These are phyloP conservation scores for Pistacia atlantica DNA, from an alignment of 345 rosid genomes.

Conservation along the genomic window DNA sequence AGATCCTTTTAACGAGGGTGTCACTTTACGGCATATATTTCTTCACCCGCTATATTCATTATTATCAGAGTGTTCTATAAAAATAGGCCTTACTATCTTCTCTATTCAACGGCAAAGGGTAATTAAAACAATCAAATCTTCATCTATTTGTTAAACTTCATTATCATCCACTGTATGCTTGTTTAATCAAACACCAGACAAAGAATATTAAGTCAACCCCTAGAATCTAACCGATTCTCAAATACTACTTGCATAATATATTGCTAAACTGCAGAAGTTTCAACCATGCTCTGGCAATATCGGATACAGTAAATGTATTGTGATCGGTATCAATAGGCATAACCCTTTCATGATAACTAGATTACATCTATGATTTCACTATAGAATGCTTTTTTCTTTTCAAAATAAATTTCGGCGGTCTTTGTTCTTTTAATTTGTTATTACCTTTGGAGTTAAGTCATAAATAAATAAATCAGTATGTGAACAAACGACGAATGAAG, in stretches of 20 bases:
- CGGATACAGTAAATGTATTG: neutral
- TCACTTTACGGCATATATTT: neutral
- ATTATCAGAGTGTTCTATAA: neutral
- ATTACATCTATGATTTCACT: too few species aligned
- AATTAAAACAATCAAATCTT: too few species aligned
- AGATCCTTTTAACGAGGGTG: neutral
- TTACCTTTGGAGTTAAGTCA: too few species aligned
- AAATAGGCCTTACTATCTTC: neutral
- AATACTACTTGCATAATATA: neutral
- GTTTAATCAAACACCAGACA: neutral
- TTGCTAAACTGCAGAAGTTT: slow-evolving; percentile 1
- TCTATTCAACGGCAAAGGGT: neutral
- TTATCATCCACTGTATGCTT: neutral
- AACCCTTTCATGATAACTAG: too few species aligned
- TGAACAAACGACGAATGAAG: too few species aligned
- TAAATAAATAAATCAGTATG: too few species aligned
- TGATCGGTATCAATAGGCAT: neutral
- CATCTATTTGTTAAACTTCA: neutral
- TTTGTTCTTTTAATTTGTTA: too few species aligned
- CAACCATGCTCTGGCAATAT: neutral
- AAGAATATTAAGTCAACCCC: neutral
- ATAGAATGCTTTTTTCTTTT: too few species aligned
- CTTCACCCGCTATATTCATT: neutral
- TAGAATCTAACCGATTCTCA: neutral
- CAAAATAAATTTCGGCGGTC: too few species aligned